Conservation (phyloP, 805 yeast genomes). For the Candida tammaniensis region DNA sequence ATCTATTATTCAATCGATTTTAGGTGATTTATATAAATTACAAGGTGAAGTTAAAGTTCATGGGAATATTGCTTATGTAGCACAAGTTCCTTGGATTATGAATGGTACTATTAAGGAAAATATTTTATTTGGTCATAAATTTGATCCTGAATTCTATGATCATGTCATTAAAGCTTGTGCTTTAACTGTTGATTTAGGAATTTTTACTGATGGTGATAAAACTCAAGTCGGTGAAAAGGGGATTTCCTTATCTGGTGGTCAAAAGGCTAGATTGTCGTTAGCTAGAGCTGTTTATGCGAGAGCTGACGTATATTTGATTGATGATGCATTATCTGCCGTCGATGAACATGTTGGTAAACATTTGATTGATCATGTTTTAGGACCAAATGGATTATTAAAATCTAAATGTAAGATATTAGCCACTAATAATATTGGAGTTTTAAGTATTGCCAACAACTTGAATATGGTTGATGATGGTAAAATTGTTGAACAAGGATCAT, state of each 20-base stretch:
- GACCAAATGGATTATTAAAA: constrained; percentile 72
- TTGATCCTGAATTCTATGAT: constrained; percentile 77
- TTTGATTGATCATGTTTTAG: constrained; percentile 76
- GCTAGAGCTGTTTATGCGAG: constrained; percentile 96
- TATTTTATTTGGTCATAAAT: constrained; percentile 83
- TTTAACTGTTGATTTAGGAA: constrained; percentile 68
- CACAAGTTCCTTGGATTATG: constrained; percentile 97
- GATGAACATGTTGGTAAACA: constrained; percentile 96
- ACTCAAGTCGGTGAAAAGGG: constrained; percentile 98
- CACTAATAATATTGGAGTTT: constrained; percentile 81
- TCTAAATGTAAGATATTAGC: constrained; percentile 77
- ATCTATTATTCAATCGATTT: constrained; percentile 70
- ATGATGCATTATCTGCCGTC: constrained; percentile 93
- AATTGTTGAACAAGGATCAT: constrained; percentile 64
- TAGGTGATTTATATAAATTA: constrained; percentile 79
- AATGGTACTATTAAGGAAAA: constrained; percentile 91
- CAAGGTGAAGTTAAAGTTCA: constrained; percentile 69
- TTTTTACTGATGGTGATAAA: constrained; percentile 83
- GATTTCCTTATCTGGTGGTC: constrained; percentile 94
- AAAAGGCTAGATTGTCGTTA: constrained; percentile 89
- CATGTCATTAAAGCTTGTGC: constrained; percentile 88
- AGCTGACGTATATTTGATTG: constrained; percentile 86
- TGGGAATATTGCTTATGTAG: constrained; percentile 84
- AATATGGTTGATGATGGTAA: constrained; percentile 69
- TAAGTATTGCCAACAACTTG: constrained; percentile 69